A percentile compares a stretch with the other conserved stretches of the same genome.
Conservation (phyloP, 257 asterid species). For the Solanum peruvianum region DNA sequence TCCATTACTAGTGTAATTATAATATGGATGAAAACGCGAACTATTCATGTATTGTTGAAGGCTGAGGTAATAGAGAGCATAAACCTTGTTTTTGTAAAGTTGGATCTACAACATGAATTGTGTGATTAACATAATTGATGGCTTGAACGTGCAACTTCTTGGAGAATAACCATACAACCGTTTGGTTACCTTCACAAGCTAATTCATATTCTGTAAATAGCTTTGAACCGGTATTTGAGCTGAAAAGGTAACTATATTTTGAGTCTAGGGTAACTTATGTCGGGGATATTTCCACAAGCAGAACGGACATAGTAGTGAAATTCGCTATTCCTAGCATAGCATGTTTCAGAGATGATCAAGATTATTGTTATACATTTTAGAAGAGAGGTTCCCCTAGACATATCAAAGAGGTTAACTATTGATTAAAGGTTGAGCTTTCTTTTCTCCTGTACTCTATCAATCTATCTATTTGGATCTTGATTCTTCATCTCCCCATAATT, state of each 20-base stretch:
- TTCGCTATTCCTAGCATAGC: neutral
- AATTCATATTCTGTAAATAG: neutral
- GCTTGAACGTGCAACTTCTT: neutral
- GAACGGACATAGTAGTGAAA: neutral
- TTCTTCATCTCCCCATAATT: neutral
- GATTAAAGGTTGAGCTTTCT: neutral
- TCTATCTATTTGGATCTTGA: neutral
- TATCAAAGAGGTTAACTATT: too few species aligned
- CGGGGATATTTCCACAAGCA: neutral
- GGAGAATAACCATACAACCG: neutral
- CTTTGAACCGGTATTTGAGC: neutral
- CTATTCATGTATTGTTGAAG: neutral
- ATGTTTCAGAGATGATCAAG: neutral
- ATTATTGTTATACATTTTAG: neutral
- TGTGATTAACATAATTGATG: slow-evolving; percentile 10
- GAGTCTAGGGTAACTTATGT: neutral
- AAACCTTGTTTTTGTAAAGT: neutral
- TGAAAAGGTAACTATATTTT: neutral
- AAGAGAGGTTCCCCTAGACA: neutral
- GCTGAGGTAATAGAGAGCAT: slow-evolving; percentile 7
- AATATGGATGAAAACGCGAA: neutral
- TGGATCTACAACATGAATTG: slow-evolving; percentile 10
- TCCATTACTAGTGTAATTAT: neutral
- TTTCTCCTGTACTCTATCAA: neutral
- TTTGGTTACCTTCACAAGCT: slow-evolving; percentile 10